Base-by-base conservation (phyloP, 2,329 filamentous ascomycete genomes). In the Aspergillus sp. region DNA sequence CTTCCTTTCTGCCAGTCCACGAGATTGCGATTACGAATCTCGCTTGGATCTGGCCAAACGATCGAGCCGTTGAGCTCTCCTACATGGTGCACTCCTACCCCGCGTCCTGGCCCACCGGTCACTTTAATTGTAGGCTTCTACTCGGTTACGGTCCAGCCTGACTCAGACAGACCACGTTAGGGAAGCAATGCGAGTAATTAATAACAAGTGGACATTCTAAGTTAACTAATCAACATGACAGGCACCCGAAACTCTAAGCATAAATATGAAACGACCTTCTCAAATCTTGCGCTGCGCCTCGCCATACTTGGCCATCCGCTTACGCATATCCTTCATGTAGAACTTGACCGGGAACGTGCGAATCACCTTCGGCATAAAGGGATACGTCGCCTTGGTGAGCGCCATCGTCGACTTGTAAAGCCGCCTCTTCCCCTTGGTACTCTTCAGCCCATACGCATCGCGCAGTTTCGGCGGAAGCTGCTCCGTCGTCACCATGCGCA, bases 361-460 rank as follows among this genome's bases (percentile, higher is more conserved):
- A 58, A 67, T 57, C 27, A 62, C 69, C 57, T 59, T 64, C 2
- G 71, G 72, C 61, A 74, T 51, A 1, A 69, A 69, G 8, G 72
- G 72, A 53, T 74, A 74, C 23, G 72, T 66, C 6, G 68, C 69
- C 3, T 67, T 66, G 19, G 68, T 68, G 37, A 73, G 64, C 5
- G 66, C 67, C 71, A 74, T 72, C 35, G 64, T 65, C 6, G 66
- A 64, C 0, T 67, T 66, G 48, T 74, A 74, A 46, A 71, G 52
- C 2, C 63, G 59, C 6, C 69, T 60, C 4, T 70, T 69, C 2
- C 57, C 47, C 15, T 57, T 52, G 1, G 69, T 70, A 3, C 68
- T 72, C 19, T 67, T 64, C n/a, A 74, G 57, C 14, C 69, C 72
- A 47, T 73, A 74, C 3, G 65, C 70, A 55, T 73, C 70, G 2